These are phyloP conservation scores for Trichoderma parareesei DNA, from an alignment of 495 filamentous ascomycete genomes.

Conservation along the genomic window DNA sequence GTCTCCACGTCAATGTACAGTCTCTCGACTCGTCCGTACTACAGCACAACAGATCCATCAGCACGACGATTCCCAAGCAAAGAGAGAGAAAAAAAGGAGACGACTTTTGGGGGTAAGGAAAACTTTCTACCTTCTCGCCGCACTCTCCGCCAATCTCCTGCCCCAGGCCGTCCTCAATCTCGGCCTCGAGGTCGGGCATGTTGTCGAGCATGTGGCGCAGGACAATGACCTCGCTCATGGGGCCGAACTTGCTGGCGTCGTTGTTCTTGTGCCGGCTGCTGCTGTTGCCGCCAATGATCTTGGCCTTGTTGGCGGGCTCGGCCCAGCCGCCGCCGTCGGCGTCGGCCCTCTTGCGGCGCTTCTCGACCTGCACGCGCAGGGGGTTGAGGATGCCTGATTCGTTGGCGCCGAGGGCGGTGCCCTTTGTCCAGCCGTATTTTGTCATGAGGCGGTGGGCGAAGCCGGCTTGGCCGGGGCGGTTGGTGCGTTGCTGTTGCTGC, in stretches of 20 bases:
- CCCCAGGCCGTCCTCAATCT: slow-evolving; percentile 65
- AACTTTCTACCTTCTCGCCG: slow-evolving; percentile 68
- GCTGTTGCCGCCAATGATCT: slow-evolving; percentile 68
- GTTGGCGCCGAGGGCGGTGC: slow-evolving; percentile 74
- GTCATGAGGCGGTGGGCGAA: slow-evolving; percentile 77
- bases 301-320: slow-evolving; percentile 59
- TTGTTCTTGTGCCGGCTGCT: slow-evolving; percentile 19
- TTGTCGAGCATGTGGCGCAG: slow-evolving; percentile 74
- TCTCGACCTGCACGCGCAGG: slow-evolving; percentile 73
- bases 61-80: neutral
- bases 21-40: slow-evolving; percentile 83
- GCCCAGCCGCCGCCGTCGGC: slow-evolving; percentile 72
- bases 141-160: slow-evolving; percentile 96
- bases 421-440: slow-evolving; percentile 89
- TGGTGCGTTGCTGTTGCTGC: slow-evolving; percentile 39
- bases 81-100: too few relatives aligned
- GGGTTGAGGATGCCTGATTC: slow-evolving; percentile 75
- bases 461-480: slow-evolving; percentile 69
- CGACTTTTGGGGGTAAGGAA: too few relatives aligned
- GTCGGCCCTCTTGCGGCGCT: slow-evolving; percentile 68
- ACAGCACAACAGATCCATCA: neutral
- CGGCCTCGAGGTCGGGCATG: slow-evolving; percentile 54
- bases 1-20: slow-evolving; percentile 58
- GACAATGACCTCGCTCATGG: slow-evolving; percentile 72
- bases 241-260: slow-evolving; percentile 54